Conservation (phyloP, 1,284 basidiomycete species). For the Athelia sp. region DNA sequence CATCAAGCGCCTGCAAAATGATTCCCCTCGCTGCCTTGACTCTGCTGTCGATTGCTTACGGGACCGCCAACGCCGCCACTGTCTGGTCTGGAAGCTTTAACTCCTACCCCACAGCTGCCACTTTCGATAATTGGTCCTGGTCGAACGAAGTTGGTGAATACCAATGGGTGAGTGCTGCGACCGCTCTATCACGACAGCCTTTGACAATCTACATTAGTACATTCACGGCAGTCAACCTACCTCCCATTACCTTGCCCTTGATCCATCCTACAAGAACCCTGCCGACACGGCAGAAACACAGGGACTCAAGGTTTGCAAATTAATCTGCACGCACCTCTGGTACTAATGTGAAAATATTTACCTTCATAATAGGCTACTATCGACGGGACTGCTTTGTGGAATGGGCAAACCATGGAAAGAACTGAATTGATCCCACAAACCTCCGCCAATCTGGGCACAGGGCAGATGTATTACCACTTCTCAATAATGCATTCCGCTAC, state of each 20-base stretch:
- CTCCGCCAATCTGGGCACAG: constrained; percentile 49
- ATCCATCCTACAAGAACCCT: constrained; percentile 55
- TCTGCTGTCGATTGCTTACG: constrained; percentile 13
- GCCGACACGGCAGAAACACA: constrained; percentile 47
- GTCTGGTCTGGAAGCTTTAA: constrained; percentile 52
- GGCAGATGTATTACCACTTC: constrained; percentile 63
- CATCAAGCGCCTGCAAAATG: too few relatives aligned
- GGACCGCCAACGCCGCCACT: constrained; percentile 19
- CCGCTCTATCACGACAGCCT: background rate
- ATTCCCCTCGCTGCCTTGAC: background rate
- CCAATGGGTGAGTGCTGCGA: constrained; percentile 42
- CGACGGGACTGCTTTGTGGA: too few relatives aligned
- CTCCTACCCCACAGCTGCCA: constrained; percentile 36
- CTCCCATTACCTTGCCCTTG: constrained; percentile 49
- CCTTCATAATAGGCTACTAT: background rate
- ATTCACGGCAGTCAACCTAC: constrained; percentile 54
- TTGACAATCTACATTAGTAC: constrained; percentile 40
- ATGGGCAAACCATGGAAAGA: constrained; percentile 21
- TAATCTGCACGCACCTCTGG: constrained; percentile 29
- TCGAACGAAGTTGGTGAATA: constrained; percentile 50
- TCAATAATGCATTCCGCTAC: constrained; percentile 43
- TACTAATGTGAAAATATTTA: constrained; percentile 20
- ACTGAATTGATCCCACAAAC: constrained; percentile 60
- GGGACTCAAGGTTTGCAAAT: constrained; percentile 44
- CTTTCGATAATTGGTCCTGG: constrained; percentile 60